Conservation (phyloP, 805 yeast species). For the Hemisphaericaspora nanyangensis region DNA sequence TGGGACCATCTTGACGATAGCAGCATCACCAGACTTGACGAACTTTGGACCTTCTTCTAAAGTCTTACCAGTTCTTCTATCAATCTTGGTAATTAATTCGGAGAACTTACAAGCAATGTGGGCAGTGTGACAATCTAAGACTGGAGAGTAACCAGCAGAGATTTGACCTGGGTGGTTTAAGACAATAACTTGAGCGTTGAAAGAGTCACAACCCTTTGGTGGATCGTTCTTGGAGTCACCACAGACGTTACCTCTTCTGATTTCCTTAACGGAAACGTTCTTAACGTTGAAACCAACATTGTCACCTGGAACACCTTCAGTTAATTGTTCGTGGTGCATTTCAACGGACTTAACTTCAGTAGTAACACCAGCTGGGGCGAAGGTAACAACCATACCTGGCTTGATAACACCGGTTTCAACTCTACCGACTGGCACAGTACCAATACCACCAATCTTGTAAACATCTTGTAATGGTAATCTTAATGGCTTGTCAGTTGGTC, state of each 20-base stretch:
- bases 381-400: constrained; percentile 86
- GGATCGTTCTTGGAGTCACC: constrained; percentile 91
- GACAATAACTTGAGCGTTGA: constrained; percentile 83
- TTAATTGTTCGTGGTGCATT: constrained; percentile 81
- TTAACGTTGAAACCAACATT: constrained; percentile 87
- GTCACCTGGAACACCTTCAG: constrained; percentile 87
- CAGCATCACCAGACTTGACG: constrained; percentile 38
- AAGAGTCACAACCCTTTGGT: constrained; percentile 73
- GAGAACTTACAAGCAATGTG: constrained; percentile 89
- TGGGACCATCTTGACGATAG: constrained; percentile 41
- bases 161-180: constrained; percentile 92
- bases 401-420: constrained; percentile 90
- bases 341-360: constrained; percentile 88
- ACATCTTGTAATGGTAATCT: constrained; percentile 89
- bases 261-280: constrained; percentile 85
- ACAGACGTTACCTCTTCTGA: constrained; percentile 90
- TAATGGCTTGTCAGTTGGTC: constrained; percentile 85
- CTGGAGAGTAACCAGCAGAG: constrained; percentile 89
- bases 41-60: constrained; percentile 31
- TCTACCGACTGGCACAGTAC: constrained; percentile 92
- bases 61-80: constrained; percentile 59
- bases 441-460: constrained; percentile 90
- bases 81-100: constrained; percentile 76
- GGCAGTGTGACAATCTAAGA: constrained; percentile 88
- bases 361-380: constrained; percentile 88